Conservation (phyloP, 805 yeast species). For the Hanseniaspora hatyaiensis region DNA sequence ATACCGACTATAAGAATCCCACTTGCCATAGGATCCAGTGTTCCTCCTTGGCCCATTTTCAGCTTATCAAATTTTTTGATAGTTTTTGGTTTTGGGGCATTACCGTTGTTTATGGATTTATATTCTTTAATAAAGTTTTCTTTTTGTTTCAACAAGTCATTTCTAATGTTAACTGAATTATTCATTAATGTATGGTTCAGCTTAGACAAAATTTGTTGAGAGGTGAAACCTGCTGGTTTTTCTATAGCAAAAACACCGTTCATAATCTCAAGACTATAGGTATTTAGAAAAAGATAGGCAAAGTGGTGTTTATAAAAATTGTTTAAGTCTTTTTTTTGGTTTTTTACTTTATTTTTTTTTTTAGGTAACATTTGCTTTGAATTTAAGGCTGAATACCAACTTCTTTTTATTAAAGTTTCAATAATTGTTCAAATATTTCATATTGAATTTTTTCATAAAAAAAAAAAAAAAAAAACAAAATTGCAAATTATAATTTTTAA, state of each 20-base stretch:
- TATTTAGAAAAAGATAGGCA: not conserved
- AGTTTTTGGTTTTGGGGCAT: slow-evolving; percentile 39
- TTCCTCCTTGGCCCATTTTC: slow-evolving; percentile 97
- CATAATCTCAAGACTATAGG: slow-evolving; percentile 42
- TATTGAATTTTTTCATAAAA: not conserved
- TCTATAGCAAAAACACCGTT: slow-evolving; percentile 87
- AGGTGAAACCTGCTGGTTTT: slow-evolving; percentile 77
- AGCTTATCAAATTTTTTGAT: slow-evolving; percentile 44
- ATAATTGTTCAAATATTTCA: too few relatives aligned
- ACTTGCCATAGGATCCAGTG: slow-evolving; percentile 89
- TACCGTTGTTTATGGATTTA: slow-evolving; percentile 33
- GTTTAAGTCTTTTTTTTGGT: too few relatives aligned
- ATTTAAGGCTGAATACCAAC: too few relatives aligned
- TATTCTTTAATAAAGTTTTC: slow-evolving; percentile 30
- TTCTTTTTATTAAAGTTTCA: too few relatives aligned
- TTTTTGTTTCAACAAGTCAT: slow-evolving; percentile 38
- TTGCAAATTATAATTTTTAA: not conserved
- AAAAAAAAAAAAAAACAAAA: too few relatives aligned
- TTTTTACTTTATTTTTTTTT: too few relatives aligned
- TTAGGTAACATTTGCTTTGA: too few relatives aligned
- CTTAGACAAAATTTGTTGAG: slow-evolving; percentile 58
- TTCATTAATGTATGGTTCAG: slow-evolving; percentile 52
- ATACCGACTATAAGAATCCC: slow-evolving; percentile 87
- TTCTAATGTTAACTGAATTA: slow-evolving; percentile 44
- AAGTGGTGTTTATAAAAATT: not conserved